Evolutionary conservation across 2,329 filamentous ascomycete genomes (phyloP), one percentile per base, ranked within the genome.

Genomic region (Diaporthe citriasiana): DNA sequence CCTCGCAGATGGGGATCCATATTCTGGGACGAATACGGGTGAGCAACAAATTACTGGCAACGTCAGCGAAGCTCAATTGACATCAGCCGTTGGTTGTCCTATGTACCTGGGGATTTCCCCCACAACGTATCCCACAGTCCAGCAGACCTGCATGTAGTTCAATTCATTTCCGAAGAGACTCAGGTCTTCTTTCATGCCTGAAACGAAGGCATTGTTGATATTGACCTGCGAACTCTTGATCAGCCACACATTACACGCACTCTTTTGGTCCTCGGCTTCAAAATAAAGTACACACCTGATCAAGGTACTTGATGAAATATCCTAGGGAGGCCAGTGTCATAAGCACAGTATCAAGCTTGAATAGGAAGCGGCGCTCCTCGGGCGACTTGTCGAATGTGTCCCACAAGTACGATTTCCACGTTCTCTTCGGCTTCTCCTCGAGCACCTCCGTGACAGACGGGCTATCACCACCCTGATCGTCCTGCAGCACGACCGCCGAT

Each of bases 341-440:
- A 25, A 83, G 75, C 1, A 80, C 78, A 13, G 78, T 75, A 73
- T 83, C 82, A 8, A 83, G 78, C 75, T 82, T 83, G 74, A 80
- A 78, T 19, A 83, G 77, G 30, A 83, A 81, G 13, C 74, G 75
- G 2, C 78, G 77, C 77, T 83, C 82, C 70, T 80, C 79, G 8
- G 80, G 79, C 9, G 79, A 79, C 78, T 82, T 82, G 76, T 82
- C 80, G 30, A 87, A 81, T 0, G 85, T 86, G 74, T 88, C 86
- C 86, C 86, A 88, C n/a, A 88, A 13, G 59, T 86, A 85, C 0
- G 85, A 87, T 33, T 81, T 82, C 86, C 86, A 88, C 33, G 83
- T 86, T 45, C 75, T 74, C 60, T 83, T 83, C 0, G 83, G 84
- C 9, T 78, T 78, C 42, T 81, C 74, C 33, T 79, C 77, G 22